Percentiles rank a stretch among this genome's conserved stretches.
Evolutionary conservation across 2,329 filamentous ascomycete genomes (phyloP).

Genomic region (Beauveria varroae): DNA sequence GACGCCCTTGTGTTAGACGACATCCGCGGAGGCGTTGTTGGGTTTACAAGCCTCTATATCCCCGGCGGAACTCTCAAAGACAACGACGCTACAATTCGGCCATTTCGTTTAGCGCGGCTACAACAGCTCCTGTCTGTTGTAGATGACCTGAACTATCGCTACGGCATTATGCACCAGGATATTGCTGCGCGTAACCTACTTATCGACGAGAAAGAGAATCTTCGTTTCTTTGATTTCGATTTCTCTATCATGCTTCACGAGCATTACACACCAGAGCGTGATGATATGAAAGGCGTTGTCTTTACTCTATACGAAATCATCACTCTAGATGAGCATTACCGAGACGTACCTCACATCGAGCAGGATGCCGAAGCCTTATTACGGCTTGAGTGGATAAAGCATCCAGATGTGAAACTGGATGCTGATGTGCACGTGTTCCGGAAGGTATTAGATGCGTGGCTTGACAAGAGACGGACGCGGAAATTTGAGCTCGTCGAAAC

Average conservation of each 20-base stretch:
- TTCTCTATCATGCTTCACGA: slow-evolving; percentile 19
- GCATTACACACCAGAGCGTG: slow-evolving; percentile 16
- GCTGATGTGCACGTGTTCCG: slow-evolving; percentile 17
- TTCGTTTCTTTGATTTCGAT: slow-evolving; percentile 33
- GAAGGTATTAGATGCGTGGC: slow-evolving; percentile 14
- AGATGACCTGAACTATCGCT: slow-evolving; percentile 29
- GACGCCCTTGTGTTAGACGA: too few relatives aligned
- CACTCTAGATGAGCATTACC: slow-evolving; percentile 22
- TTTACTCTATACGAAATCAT: slow-evolving; percentile 32
- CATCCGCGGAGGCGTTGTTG: too few relatives aligned
- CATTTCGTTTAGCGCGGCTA: slow-evolving; percentile 30
- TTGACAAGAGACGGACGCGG: slow-evolving; percentile 16
- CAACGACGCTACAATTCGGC: slow-evolving; percentile 6
- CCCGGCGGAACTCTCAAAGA: too few relatives aligned
- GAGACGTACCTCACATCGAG: slow-evolving; percentile 18
- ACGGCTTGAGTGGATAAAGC: slow-evolving; percentile 21
- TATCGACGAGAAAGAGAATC: slow-evolving; percentile 23
- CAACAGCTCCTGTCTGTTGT: slow-evolving; percentile 29
- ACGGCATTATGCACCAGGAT: slow-evolving; percentile 32
- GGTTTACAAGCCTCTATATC: too few relatives aligned
- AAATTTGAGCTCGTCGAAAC: slow-evolving; percentile 4
- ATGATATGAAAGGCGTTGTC: slow-evolving; percentile 28
- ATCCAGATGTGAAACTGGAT: slow-evolving; percentile 25
- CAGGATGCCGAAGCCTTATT: slow-evolving; percentile 16
- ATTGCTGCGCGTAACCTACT: slow-evolving; percentile 31